Conservation (phyloP, 108 stramenopile species). For the Fragilariopsis cylindrus region DNA sequence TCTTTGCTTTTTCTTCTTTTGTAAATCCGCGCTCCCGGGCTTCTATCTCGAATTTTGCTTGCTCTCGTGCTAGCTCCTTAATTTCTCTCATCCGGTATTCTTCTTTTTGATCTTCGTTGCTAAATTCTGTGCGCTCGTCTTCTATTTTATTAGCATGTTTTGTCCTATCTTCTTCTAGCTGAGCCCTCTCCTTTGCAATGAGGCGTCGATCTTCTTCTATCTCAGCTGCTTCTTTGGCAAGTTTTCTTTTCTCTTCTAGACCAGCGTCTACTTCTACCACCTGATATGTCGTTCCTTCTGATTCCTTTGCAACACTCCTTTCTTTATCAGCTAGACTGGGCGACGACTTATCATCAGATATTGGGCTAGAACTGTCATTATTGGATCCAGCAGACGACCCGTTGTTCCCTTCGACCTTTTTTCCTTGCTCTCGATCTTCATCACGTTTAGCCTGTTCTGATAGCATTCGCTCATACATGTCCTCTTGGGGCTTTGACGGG, state of each 20-base stretch:
- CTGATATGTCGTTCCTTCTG: neutral
- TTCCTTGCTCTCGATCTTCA: slow-evolving; percentile 9
- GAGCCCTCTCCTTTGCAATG: slow-evolving; percentile 15
- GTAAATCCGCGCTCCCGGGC: neutral
- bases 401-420: neutral
- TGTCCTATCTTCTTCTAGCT: neutral
- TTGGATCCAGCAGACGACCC: neutral
- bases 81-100: slow-evolving; percentile 18
- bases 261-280: neutral
- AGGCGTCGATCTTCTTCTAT: neutral
- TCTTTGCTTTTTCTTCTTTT: slow-evolving; percentile 5
- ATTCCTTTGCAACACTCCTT: neutral
- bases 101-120: slow-evolving; percentile 6
- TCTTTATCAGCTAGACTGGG: neutral
- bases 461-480: slow-evolving; percentile 22
- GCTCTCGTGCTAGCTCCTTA: slow-evolving; percentile 6
- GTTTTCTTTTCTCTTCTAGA: neutral
- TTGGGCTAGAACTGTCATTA: no score
- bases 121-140: neutral
- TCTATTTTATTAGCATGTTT: neutral
- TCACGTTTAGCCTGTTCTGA: slow-evolving; percentile 8
- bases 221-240: neutral
- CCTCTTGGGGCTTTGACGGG: slow-evolving; percentile 10
- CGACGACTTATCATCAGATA: no score
- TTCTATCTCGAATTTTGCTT: slow-evolving; percentile 2